Base-by-base conservation (phyloP, 352 stramenopile genomes). In the Pythium dissotocum region DNA sequence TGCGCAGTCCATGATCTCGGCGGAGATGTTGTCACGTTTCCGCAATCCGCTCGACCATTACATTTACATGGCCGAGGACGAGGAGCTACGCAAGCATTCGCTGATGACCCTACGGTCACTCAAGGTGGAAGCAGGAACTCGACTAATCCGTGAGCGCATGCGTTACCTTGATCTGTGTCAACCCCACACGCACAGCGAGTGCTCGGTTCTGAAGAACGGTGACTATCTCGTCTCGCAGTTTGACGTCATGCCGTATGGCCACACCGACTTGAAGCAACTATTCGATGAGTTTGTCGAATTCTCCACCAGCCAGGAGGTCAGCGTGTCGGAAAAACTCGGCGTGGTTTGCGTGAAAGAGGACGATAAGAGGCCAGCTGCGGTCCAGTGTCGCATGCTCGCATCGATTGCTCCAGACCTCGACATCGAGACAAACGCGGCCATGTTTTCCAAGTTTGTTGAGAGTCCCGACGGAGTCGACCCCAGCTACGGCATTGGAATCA, bases 351-450 rank as follows among this genome's bases (percentile, higher is more conserved):
- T 4, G 58, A 67, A 28, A 32, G 1, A 63, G 52, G 55, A 16
- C 6, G 65, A 72, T 33, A 58, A 67, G 21, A 24, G 21, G 21
- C 21, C 21, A 24, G 21, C 21, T 24, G 21, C 21, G 21, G 21
- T 24, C 21, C 65, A 72, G 28, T 48, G 26, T 21, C 58, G 59
- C 6, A 18, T 72, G 8, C 16, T 67, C 13, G 36, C 38, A 16
- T 61, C 33, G 3, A 48, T 68, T 33, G 24, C 8, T 0, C 12
- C 18, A 10, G 66, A 35, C 3, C 30, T 63, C 12, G 52, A 69
- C 2, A 28, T 72, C n/a, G 65, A 72, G 59, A 59, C 58, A n/a
- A 72, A 72, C 38, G 10, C 55, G 30, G 46, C 48, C 51, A 67
- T 61, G 58, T 67, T 56, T 24, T 66, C 58, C 18, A 42, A 30